phyloP scores from a whole-genome alignment of 768 basidiomycete species.

The Fibroporia radiculosa region DNA sequence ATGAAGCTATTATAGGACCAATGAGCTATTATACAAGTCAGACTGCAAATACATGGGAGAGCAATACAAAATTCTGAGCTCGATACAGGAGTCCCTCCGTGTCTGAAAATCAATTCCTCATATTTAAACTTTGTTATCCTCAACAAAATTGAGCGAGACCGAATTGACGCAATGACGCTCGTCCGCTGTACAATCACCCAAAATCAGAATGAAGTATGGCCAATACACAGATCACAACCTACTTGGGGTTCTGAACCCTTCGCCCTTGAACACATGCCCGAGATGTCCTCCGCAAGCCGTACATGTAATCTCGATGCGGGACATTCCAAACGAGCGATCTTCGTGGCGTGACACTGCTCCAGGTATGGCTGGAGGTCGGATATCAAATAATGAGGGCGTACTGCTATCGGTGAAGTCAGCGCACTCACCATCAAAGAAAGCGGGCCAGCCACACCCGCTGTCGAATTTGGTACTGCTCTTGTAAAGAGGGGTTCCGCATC shows the following conservation, averaged over 20 bases:
- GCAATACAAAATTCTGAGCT: no score
- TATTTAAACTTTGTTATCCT: conserved; percentile 27
- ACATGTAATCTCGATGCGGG: conserved; percentile 81
- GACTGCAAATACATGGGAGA: no score
- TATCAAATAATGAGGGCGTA: neutral
- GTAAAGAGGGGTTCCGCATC: conserved; percentile 78
- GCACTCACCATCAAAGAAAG: conserved; percentile 80
- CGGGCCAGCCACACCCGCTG: conserved; percentile 96
- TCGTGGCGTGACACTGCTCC: conserved; percentile 79
- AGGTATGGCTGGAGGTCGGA: conserved; percentile 58
- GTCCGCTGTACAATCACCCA: no score
- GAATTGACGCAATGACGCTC: conserved; percentile 91
- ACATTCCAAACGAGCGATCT: conserved; percentile 59
- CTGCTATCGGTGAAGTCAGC: neutral
- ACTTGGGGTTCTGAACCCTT: conserved; percentile 77
- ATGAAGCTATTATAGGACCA: no score
- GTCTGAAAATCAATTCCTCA: no score
- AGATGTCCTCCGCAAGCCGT: conserved; percentile 89
- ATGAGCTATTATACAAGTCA: no score
- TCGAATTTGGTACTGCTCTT: conserved; percentile 87
- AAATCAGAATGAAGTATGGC: neutral
- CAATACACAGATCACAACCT: conserved; percentile 20
- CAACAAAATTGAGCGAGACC: conserved; percentile 70
- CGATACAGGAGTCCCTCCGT: no score
- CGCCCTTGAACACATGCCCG: conserved; percentile 94